phyloP scores from a whole-genome alignment of 768 basidiomycete genomes.

The Calocybe gangraenosa region DNA sequence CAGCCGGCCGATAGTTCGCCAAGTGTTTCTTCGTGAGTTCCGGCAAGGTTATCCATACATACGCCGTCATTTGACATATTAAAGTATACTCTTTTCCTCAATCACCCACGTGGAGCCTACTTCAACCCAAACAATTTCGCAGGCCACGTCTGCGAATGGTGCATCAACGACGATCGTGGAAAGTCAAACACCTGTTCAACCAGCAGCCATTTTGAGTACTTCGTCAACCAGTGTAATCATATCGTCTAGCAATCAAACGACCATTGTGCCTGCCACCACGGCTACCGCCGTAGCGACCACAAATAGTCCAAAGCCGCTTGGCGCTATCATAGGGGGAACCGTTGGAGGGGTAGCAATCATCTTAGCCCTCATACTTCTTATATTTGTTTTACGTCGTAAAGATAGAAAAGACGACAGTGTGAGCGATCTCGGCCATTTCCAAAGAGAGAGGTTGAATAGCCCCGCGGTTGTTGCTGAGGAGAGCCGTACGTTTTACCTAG shows the following conservation, averaged over 20 bases:
- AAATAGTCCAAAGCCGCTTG: neutral
- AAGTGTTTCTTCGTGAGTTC: too few species aligned
- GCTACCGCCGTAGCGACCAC: neutral
- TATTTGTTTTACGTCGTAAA: conserved; percentile 3
- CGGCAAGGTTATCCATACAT: too few species aligned
- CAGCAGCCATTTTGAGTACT: neutral
- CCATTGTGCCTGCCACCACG: neutral
- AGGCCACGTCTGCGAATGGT: neutral
- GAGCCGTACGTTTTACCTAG: too few species aligned
- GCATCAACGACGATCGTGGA: neutral
- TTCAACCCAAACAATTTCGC: neutral
- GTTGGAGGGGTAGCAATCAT: neutral
- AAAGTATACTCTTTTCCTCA: too few species aligned
- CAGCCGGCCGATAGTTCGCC: too few species aligned
- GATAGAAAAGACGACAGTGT: neutral
- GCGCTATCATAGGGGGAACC: conserved; percentile 2
- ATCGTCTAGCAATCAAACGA: neutral
- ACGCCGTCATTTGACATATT: too few species aligned
- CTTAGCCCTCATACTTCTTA: neutral
- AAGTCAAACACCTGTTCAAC: neutral
- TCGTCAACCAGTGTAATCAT: neutral
- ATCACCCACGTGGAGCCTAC: too few species aligned
- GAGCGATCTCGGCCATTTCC: neutral
- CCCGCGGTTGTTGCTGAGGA: too few species aligned
- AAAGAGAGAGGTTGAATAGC: too few species aligned